Percentiles rank a stretch among this genome's conserved stretches.
These are phyloP conservation scores for Trichoderma atrobrunneum DNA, from an alignment of 2,329 filamentous ascomycete genomes.

Conservation along the genomic window DNA sequence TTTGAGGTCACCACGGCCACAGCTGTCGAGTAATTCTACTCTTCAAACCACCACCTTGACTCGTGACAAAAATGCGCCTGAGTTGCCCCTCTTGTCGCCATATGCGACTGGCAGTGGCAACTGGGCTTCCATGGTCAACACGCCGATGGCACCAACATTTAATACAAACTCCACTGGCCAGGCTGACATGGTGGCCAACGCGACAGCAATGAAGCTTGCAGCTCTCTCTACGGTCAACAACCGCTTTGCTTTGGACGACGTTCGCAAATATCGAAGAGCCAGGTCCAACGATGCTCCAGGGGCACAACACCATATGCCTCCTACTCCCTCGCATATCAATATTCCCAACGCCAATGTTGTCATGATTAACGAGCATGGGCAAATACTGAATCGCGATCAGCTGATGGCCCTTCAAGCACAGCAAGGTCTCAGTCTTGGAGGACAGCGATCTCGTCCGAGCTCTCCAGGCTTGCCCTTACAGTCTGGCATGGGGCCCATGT, in stretches of 20 bases:
- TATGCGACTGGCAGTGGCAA: conserved; percentile 71
- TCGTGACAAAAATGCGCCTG: conserved; percentile 61
- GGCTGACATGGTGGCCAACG: conserved; percentile 97
- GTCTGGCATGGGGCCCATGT: conserved; percentile 58
- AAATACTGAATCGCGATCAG: conserved; percentile 81
- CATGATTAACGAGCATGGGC: conserved; percentile 92
- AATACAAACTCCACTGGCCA: conserved; percentile 62
- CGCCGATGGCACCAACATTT: conserved; percentile 90
- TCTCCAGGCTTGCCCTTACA: conserved; percentile 88
- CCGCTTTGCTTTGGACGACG: conserved; percentile 92
- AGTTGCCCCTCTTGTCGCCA: conserved; percentile 83
- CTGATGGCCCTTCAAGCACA: conserved; percentile 76
- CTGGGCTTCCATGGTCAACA: conserved; percentile 99
- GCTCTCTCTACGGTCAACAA: conserved; percentile 98
- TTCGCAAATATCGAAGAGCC: conserved; percentile 89
- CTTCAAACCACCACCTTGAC: conserved; percentile 84
- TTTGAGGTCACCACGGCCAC: conserved; percentile 76
- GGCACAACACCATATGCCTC: conserved; percentile 62
- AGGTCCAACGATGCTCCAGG: conserved; percentile 80
- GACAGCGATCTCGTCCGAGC: conserved; percentile 78
- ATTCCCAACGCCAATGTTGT: conserved; percentile 75
- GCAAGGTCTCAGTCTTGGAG: conserved; percentile 57
- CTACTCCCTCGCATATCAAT: conserved; percentile 62
- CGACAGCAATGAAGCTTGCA: conserved; percentile 97
- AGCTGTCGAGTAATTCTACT: conserved; percentile 63